phyloP scores from a whole-genome alignment of 495 filamentous ascomycete species.

The Venustampulla echinocandica region DNA sequence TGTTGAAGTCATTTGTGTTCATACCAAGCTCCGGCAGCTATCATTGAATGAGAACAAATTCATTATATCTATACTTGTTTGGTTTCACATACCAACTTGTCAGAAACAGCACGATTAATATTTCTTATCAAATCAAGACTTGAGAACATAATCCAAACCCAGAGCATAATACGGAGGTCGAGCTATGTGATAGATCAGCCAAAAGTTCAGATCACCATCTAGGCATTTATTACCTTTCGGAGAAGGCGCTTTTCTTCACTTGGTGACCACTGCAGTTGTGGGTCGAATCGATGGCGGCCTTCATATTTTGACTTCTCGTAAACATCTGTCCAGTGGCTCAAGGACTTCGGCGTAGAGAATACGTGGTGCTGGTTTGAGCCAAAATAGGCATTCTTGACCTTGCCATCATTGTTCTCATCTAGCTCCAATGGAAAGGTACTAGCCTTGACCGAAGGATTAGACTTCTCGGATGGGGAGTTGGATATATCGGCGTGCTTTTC shows the following conservation, averaged over 20 bases:
- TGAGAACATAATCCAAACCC: slow-evolving; percentile 70
- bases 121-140: slow-evolving; percentile 70
- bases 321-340: slow-evolving; percentile 3
- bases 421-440: neutral
- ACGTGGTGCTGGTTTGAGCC: slow-evolving; percentile 3
- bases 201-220: neutral
- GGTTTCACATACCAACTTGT: neutral
- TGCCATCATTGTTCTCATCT: neutral
- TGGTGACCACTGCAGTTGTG: slow-evolving; percentile 57
- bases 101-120: slow-evolving; percentile 30
- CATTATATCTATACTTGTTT: neutral
- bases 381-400: neutral
- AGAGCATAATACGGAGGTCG: slow-evolving; percentile 16
- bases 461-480: neutral
- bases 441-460: neutral
- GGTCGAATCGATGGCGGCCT: slow-evolving; percentile 64
- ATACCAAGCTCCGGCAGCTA: slow-evolving; percentile 48
- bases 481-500: no score
- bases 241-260: slow-evolving; percentile 59
- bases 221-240: slow-evolving; percentile 39
- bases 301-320: slow-evolving; percentile 42
- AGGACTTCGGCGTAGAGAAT: neutral
- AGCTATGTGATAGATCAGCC: slow-evolving; percentile 1
- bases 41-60: slow-evolving; percentile 42
- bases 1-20: slow-evolving; percentile 66